These are phyloP conservation scores for Microthyrium microscopicum DNA, from an alignment of 2,329 filamentous ascomycete genomes.

Conservation along the genomic window DNA sequence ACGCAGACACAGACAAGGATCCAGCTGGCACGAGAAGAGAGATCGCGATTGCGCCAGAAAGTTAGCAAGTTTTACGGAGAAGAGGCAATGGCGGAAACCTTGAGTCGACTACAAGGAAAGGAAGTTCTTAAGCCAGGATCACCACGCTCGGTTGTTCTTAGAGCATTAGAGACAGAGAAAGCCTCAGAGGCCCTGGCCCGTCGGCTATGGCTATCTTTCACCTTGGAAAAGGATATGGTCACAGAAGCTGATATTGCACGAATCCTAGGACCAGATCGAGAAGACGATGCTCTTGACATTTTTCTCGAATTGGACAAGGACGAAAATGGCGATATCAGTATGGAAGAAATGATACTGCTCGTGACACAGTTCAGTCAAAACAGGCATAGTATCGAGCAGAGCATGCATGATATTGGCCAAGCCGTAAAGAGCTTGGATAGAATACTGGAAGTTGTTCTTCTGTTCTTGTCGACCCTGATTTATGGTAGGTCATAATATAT, in stretches of 20 bases:
- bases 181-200: slow-evolving; percentile 18
- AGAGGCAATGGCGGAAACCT: slow-evolving; percentile 36
- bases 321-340: slow-evolving; percentile 18
- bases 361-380: slow-evolving; percentile 15
- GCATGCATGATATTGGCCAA: slow-evolving; percentile 18
- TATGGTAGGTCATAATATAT: slow-evolving; percentile 12
- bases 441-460: slow-evolving; percentile 15
- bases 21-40: not conserved
- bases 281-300: slow-evolving; percentile 15
- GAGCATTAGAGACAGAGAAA: slow-evolving; percentile 14
- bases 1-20: not conserved
- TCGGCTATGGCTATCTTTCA: slow-evolving; percentile 19
- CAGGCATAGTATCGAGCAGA: slow-evolving; percentile 15
- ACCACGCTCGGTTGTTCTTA: slow-evolving; percentile 14
- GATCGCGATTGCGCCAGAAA: slow-evolving; percentile 32
- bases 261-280: slow-evolving; percentile 13
- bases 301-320: slow-evolving; percentile 17
- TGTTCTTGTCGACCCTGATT: slow-evolving; percentile 16
- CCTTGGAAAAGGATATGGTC: slow-evolving; percentile 14
- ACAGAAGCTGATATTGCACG: slow-evolving; percentile 7
- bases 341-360: slow-evolving; percentile 19
- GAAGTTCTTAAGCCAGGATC: slow-evolving; percentile 1
- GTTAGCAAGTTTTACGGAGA: slow-evolving; percentile 3
- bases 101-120: slow-evolving; percentile 7
- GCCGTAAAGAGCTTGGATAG: slow-evolving; percentile 20